Conservation (phyloP, 441 rosid species). For the Dalechampia spathulata region DNA sequence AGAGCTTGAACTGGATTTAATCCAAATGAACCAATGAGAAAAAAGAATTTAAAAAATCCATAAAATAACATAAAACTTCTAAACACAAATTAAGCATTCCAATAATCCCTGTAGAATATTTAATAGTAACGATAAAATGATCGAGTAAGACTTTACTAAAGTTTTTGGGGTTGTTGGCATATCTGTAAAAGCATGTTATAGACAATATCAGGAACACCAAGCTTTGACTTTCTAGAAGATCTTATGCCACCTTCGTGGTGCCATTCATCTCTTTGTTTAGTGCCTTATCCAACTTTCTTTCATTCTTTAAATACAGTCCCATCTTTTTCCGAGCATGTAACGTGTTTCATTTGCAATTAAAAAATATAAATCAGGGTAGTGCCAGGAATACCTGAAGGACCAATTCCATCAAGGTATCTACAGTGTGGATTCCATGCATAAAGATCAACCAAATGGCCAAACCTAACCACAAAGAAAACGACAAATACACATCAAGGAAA, state of each 20-base stretch:
- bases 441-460: slow-evolving; percentile 81
- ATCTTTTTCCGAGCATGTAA: slow-evolving; percentile 14
- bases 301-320: slow-evolving; percentile 11
- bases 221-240: slow-evolving; percentile 16
- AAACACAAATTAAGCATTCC: not conserved
- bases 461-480: slow-evolving; percentile 35
- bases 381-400: slow-evolving; percentile 71
- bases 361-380: slow-evolving; percentile 6
- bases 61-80: slow-evolving; percentile 1
- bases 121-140: slow-evolving; percentile 6
- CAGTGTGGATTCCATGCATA: slow-evolving; percentile 94
- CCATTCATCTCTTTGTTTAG: slow-evolving; percentile 16
- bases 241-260: slow-evolving; percentile 12
- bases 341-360: not conserved
- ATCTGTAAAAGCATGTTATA: slow-evolving; percentile 4
- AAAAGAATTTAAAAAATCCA: not conserved
- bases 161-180: slow-evolving; percentile 8
- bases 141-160: slow-evolving; percentile 13
- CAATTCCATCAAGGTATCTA: slow-evolving; percentile 73
- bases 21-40: slow-evolving; percentile 1
- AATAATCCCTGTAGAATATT: not conserved
- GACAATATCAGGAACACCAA: slow-evolving; percentile 11
- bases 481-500: slow-evolving; percentile 3
- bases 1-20: slow-evolving; percentile 1
- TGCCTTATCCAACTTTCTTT: slow-evolving; percentile 28